Conservation (phyloP, 805 yeast species). For the Candida easanensis region DNA sequence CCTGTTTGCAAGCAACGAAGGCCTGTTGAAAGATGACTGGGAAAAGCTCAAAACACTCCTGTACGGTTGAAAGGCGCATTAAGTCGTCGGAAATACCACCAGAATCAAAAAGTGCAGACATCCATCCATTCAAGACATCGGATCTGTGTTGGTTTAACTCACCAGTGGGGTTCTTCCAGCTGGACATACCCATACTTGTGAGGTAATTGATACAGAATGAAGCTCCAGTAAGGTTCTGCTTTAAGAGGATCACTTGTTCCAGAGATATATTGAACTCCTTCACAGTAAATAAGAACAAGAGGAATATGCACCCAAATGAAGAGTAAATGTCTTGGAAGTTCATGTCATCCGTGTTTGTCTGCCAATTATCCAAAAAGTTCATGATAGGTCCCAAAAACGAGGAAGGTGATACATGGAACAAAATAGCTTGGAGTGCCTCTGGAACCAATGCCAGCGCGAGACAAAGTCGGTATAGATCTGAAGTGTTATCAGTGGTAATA, state of each 20-base stretch:
- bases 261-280: slow-evolving; percentile 37
- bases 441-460: slow-evolving; percentile 46
- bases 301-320: slow-evolving; percentile 60
- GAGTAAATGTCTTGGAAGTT: slow-evolving; percentile 66
- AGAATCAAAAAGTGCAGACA: slow-evolving; percentile 73
- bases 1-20: slow-evolving; percentile 53
- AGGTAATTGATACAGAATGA: slow-evolving; percentile 33
- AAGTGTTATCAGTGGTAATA: slow-evolving; percentile 37
- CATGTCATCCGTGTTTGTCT: slow-evolving; percentile 40
- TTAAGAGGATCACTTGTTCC: slow-evolving; percentile 26
- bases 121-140: slow-evolving; percentile 63
- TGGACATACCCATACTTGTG: slow-evolving; percentile 27
- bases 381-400: slow-evolving; percentile 43
- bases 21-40: slow-evolving; percentile 77
- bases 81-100: slow-evolving; percentile 85
- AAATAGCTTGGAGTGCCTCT: slow-evolving; percentile 39
- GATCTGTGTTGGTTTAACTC: slow-evolving; percentile 22
- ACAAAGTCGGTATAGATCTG: slow-evolving; percentile 48
- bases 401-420: slow-evolving; percentile 44
- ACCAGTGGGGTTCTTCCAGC: slow-evolving; percentile 26
- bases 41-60: slow-evolving; percentile 64
- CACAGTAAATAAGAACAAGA: slow-evolving; percentile 41
- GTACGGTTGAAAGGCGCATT: slow-evolving; percentile 60
- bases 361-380: slow-evolving; percentile 49
- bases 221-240: slow-evolving; percentile 13